These are phyloP conservation scores for Epicoccum sorghinum DNA, from an alignment of 2,329 filamentous ascomycete species.

Conservation along the genomic window DNA sequence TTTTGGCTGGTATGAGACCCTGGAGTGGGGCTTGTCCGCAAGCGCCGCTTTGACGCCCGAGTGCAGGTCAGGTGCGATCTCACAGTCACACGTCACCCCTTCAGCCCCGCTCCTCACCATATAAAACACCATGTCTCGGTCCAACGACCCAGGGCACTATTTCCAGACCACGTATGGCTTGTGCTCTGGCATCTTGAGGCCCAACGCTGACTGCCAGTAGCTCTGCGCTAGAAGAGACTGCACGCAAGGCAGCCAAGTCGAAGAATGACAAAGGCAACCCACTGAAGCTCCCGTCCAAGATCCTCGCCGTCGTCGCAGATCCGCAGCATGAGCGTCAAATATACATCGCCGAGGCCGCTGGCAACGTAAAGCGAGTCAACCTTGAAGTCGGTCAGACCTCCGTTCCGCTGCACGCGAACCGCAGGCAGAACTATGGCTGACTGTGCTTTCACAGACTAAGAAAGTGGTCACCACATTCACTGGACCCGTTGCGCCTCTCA, in stretches of 20 bases:
- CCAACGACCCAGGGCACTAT: conserved; percentile 76
- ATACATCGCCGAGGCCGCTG: conserved; percentile 87
- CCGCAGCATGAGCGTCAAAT: conserved; percentile 67
- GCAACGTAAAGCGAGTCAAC: conserved; percentile 74
- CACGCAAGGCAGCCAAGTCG: conserved; percentile 71
- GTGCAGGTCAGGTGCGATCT: conserved; percentile 7
- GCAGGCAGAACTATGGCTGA: conserved; percentile 18
- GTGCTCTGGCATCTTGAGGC: conserved; percentile 4
- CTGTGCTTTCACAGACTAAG: conserved; percentile 26
- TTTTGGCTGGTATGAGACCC: not conserved
- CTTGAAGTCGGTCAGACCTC: conserved; percentile 70
- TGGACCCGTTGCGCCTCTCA: conserved; percentile 77
- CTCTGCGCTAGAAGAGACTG: conserved; percentile 57
- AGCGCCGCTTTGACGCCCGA: conserved; percentile 7
- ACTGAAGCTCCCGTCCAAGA: conserved; percentile 81
- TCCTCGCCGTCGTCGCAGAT: conserved; percentile 75
- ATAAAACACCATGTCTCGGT: conserved; percentile 41
- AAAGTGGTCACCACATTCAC: conserved; percentile 62
- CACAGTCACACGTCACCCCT: conserved; percentile 18
- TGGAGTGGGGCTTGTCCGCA: conserved; percentile 6
- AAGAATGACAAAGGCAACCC: conserved; percentile 87
- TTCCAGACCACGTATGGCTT: conserved; percentile 86
- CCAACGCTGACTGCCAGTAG: conserved; percentile 42
- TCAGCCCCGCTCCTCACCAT: conserved; percentile 14
- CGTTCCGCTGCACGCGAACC: conserved; percentile 11